A percentile compares a stretch with the other conserved stretches of the same genome.
These are phyloP conservation scores for Ceriops tagal DNA, from an alignment of 345 rosid species.

Conservation along the genomic window DNA sequence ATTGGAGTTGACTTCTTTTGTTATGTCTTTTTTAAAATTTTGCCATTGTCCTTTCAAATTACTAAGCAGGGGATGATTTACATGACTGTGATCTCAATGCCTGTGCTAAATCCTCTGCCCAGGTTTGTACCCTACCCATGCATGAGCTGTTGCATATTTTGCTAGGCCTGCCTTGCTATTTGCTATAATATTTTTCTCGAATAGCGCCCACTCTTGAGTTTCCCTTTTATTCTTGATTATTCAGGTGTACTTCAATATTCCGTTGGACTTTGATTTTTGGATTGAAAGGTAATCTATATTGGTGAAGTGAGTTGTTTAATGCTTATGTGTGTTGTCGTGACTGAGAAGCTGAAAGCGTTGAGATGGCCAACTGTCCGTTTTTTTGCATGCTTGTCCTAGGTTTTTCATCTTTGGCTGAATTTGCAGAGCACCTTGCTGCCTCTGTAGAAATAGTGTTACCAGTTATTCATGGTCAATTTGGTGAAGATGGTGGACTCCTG, in stretches of 20 bases:
- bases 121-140: conserved; percentile 43
- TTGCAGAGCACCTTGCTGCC: conserved; percentile 69
- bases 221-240: background rate
- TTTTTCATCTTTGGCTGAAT: conserved; percentile 62
- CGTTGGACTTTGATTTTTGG: conserved; percentile 91
- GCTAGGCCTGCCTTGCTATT: too few species aligned
- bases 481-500: conserved; percentile 14
- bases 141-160: background rate
- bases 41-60: background rate
- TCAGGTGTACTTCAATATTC: conserved; percentile 88
- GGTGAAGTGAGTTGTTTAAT: background rate
- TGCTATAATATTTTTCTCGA: too few species aligned
- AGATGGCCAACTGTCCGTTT: conserved; percentile 19
- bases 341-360: background rate
- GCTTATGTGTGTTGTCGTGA: background rate
- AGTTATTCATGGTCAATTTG: conserved; percentile 83
- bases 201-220: background rate
- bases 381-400: conserved; percentile 68
- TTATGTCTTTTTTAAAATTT: too few species aligned
- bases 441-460: conserved; percentile 89
- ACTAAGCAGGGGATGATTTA: conserved; percentile 50
- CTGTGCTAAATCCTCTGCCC: conserved; percentile 79
- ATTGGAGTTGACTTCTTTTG: too few species aligned
- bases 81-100: conserved; percentile 63
- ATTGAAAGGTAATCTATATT: conserved; percentile 61